These are phyloP conservation scores for Vitis hybrid DNA, from an alignment of 177 flowering plant genomes.

Conservation along the genomic window DNA sequence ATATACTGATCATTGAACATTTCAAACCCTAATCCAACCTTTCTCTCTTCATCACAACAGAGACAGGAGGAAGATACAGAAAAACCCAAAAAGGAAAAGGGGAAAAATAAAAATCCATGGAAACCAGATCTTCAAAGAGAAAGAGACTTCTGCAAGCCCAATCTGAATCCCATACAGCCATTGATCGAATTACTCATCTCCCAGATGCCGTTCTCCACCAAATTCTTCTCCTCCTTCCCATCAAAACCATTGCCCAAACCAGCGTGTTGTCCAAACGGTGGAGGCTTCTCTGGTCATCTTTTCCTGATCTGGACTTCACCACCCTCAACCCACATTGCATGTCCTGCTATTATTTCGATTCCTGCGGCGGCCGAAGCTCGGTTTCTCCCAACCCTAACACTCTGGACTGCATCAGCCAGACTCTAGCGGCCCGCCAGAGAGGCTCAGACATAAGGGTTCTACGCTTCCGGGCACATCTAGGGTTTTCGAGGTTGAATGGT, in stretches of 20 bases:
- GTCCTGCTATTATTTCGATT: neutral
- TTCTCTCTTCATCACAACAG: constrained; percentile 1
- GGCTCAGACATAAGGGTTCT: constrained; percentile 33
- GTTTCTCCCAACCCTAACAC: neutral
- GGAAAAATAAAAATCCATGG: constrained; percentile 22
- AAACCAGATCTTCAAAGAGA: constrained; percentile 46
- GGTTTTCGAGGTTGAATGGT: constrained; percentile 34
- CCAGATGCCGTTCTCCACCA: constrained; percentile 48
- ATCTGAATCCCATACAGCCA: neutral
- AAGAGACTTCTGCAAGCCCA: constrained; percentile 18
- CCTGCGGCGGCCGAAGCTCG: neutral
- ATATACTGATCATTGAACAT: constrained; percentile 11
- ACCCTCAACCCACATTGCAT: constrained; percentile 10
- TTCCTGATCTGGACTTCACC: constrained; percentile 63
- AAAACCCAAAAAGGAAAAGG: neutral
- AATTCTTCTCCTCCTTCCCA: constrained; percentile 42
- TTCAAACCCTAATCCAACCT: constrained; percentile 22
- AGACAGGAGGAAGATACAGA: neutral
- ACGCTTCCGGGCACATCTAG: constrained; percentile 28
- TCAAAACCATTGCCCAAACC: constrained; percentile 40
- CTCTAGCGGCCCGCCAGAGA: constrained; percentile 29
- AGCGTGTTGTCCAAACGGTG: constrained; percentile 43
- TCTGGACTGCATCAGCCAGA: constrained; percentile 28
- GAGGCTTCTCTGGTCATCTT: constrained; percentile 43
- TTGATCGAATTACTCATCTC: constrained; percentile 49